Base-by-base conservation (phyloP, 1,139 yeast species). In the Hyphopichia wangnamkhiaoensis region DNA sequence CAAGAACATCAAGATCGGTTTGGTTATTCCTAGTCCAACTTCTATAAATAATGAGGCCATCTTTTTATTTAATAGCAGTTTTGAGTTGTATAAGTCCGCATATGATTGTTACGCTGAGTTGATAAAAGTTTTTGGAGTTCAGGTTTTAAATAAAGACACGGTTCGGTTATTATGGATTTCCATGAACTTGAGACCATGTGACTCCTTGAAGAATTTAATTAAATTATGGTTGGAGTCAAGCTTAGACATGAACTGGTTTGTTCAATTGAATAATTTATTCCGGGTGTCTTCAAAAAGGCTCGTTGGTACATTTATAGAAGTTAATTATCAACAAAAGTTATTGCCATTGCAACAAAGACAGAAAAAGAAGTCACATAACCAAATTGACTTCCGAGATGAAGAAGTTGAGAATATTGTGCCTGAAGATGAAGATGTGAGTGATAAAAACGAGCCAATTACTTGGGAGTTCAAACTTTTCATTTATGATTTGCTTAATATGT, bases 381-480 rank as follows among this genome's bases (percentile, higher is more conserved):
- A 52, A 14, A 57, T 68, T 21, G 72, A 65, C 27, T 69, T 73
- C 42, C 63, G 60, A 33, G 78, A 71, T 47, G 79, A 73, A 44
- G 79, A 72, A 43, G 63, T 67, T 31, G 76, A 73, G 43, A 68
- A 63, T 34, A 72, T 73, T 36, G 77, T 71, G 1, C 65, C 59
- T 3, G 65, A 55, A 8, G 61, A 45, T 37, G 69, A 49, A 14
- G 48, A 45, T 2, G 57, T 50, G 13, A 53, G 47, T 5, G 75
- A 65, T 33, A 74, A 76, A 40, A 71, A 74, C 46, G 91, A 84
- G 47, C 86, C 86, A 2, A 72, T 84, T 9, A 71, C 76, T 33
- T 85, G 91, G 91, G 80, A 78, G 43, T 84, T 89, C 44, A 76
- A 84, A 41, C 63, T 75, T 21, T 73, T 79, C 40, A 79, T 91